These are phyloP conservation scores for Colletotrichum brevisporum DNA, from an alignment of 2,329 filamentous ascomycete species.

Conservation along the genomic window DNA sequence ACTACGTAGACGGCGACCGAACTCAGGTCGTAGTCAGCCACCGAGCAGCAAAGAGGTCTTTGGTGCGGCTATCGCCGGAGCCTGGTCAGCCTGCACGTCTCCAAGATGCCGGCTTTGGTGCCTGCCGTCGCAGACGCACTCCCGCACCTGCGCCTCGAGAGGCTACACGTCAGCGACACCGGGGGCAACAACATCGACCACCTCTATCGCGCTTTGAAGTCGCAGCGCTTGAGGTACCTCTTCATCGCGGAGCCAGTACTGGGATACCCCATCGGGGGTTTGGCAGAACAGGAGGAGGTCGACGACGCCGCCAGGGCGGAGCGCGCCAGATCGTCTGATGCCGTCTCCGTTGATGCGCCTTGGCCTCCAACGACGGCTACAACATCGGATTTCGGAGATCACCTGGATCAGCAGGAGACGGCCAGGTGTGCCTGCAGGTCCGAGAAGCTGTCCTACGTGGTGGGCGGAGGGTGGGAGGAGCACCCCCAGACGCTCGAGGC, in stretches of 20 bases:
- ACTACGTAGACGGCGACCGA: too few relatives aligned
- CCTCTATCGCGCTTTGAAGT: not conserved
- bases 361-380: too few relatives aligned
- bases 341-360: too few relatives aligned
- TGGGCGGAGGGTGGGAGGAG: not conserved
- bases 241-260: constrained; percentile 11
- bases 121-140: constrained; percentile 25
- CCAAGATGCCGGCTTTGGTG: constrained; percentile 13
- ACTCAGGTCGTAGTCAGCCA: too few relatives aligned
- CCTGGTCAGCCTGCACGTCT: constrained; percentile 17
- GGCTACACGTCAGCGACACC: constrained; percentile 9
- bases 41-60: too few relatives aligned
- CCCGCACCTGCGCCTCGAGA: constrained; percentile 6
- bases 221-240: constrained; percentile 1
- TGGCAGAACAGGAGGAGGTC: too few relatives aligned
- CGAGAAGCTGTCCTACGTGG: constrained; percentile 10
- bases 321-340: not conserved
- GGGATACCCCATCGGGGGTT: too few relatives aligned
- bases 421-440: not conserved
- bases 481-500: not conserved
- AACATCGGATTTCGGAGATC: not conserved
- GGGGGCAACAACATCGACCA: not conserved
- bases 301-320: not conserved
- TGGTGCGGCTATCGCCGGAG: too few relatives aligned
- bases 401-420: not conserved